These are phyloP conservation scores for Camellia sinensis DNA, from an alignment of 148 eudicot species.

Conservation along the genomic window DNA sequence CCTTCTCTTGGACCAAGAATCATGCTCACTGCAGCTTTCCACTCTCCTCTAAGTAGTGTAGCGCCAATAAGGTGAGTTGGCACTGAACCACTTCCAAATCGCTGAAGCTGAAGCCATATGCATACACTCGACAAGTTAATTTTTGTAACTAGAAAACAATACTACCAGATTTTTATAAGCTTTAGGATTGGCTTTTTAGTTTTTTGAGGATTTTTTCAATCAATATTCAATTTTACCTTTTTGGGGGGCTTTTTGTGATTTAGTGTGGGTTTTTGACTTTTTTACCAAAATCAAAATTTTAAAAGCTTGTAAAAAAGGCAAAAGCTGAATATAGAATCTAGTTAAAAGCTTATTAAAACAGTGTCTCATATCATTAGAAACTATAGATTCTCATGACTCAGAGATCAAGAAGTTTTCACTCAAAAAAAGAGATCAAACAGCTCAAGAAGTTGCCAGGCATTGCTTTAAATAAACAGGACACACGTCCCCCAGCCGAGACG, in stretches of 20 bases:
- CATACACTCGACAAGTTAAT: neutral
- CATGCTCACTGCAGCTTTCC: slow-evolving; percentile 73
- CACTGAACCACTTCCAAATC: slow-evolving; percentile 94
- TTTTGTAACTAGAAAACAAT: neutral
- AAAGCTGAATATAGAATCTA: too few species aligned
- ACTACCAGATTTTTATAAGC: too few species aligned
- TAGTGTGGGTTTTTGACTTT: too few species aligned
- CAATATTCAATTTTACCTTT: too few species aligned
- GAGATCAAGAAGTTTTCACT: neutral
- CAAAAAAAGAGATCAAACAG: too few species aligned
- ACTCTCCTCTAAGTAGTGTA: slow-evolving; percentile 83
- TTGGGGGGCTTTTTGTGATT: too few species aligned
- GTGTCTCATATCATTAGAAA: neutral
- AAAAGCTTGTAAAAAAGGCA: too few species aligned
- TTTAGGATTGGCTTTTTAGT: too few species aligned
- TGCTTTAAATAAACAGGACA: neutral
- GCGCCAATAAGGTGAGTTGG: slow-evolving; percentile 94
- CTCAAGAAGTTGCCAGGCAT: neutral
- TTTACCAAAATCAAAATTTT: too few species aligned
- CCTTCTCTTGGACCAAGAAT: slow-evolving; percentile 97
- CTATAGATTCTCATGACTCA: neutral
- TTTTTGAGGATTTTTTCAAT: too few species aligned
- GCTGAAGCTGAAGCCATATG: slow-evolving; percentile 42
- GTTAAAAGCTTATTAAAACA: too few species aligned
- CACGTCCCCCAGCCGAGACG: neutral